Percentiles rank a stretch among this genome's conserved stretches.
Conservation (phyloP, 1,284 basidiomycete genomes). For the Puccinia triticina region DNA sequence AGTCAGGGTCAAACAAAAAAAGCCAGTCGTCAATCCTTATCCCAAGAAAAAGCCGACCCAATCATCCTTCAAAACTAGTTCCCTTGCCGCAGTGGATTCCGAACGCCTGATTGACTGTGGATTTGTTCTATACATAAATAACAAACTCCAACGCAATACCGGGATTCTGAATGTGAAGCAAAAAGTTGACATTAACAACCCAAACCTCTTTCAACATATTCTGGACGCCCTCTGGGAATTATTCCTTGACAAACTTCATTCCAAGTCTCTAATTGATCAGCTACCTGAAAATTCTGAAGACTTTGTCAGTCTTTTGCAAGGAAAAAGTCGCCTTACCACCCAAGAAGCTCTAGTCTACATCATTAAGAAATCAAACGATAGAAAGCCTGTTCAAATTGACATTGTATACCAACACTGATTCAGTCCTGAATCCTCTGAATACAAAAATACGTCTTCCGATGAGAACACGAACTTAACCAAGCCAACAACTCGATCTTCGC, state of each 20-base stretch:
- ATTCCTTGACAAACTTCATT: neutral
- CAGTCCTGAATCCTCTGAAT: neutral
- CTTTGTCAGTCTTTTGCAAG: neutral
- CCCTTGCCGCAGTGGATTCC: neutral
- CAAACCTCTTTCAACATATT: neutral
- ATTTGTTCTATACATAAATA: neutral
- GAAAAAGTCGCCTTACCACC: neutral
- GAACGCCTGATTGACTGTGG: constrained; percentile 3
- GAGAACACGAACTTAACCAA: neutral
- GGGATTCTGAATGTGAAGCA: neutral
- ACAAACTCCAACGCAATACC: neutral
- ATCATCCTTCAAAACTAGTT: neutral
- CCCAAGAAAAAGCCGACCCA: neutral
- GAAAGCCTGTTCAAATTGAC: constrained; percentile 8
- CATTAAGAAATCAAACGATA: neutral
- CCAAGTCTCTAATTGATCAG: neutral
- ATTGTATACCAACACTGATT: neutral
- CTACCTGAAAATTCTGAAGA: neutral
- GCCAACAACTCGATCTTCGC: neutral
- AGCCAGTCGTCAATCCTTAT: neutral
- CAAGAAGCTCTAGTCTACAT: neutral
- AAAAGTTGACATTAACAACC: neutral
- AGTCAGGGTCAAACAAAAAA: neutral
- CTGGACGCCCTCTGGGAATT: neutral
- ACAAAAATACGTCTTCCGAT: neutral